Conservation (phyloP, 2,329 filamentous ascomycete species). For the Tolypocladium capitatum region DNA sequence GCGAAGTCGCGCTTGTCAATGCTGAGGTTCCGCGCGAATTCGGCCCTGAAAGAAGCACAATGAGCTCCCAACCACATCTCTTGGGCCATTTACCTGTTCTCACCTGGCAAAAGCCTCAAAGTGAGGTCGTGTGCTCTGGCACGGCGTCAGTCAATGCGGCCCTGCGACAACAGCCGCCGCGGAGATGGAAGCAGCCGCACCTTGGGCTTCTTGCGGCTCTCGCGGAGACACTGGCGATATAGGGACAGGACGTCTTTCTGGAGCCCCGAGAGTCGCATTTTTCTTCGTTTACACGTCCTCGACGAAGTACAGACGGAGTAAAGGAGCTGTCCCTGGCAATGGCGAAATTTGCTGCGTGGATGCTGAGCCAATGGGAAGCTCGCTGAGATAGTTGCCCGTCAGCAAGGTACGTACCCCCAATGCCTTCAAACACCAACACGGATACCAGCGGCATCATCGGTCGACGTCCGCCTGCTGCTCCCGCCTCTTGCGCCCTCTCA, state of each 20-base stretch:
- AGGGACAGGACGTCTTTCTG: conserved; percentile 78
- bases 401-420: neutral
- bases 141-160: conserved; percentile 7
- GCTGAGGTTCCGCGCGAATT: conserved; percentile 59
- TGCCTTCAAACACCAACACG: neutral
- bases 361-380: neutral
- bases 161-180: neutral
- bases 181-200: conserved; percentile 1
- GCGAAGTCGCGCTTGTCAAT: conserved; percentile 76
- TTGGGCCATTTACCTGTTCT: conserved; percentile 4
- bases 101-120: conserved; percentile 54
- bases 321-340: neutral
- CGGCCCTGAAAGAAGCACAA: conserved; percentile 19
- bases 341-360: neutral
- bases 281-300: neutral
- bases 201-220: conserved; percentile 68
- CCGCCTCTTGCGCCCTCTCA: conserved; percentile 49
- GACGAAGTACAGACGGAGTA: no score
- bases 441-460: conserved; percentile 48
- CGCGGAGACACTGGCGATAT: conserved; percentile 76
- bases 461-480: conserved; percentile 42
- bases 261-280: conserved; percentile 58
- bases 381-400: neutral
- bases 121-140: conserved; percentile 41
- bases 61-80: neutral